A percentile compares a stretch with the other conserved stretches of the same genome.
phyloP scores from a whole-genome alignment of 768 basidiomycete genomes.

The Mycena haematopus region DNA sequence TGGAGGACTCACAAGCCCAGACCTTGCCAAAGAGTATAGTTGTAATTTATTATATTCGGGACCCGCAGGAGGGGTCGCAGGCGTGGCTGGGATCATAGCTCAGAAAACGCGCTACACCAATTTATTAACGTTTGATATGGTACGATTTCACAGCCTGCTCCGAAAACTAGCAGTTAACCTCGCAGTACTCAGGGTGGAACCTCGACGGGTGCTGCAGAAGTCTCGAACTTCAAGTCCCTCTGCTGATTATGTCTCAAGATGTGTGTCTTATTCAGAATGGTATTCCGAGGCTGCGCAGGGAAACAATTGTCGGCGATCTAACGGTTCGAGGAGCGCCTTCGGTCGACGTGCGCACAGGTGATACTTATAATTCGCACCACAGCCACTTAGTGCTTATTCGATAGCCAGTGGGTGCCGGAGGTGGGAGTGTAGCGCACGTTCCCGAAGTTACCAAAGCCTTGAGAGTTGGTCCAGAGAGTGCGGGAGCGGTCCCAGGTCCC shows the following conservation, averaged over 20 bases:
- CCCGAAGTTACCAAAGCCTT: constrained; percentile 27
- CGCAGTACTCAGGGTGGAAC: constrained; percentile 30
- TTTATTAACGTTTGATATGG: constrained; percentile 29
- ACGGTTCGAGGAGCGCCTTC: constrained; percentile 23
- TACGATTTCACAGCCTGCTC: not conserved
- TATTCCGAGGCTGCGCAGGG: constrained; percentile 19
- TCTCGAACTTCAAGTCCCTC: not conserved
- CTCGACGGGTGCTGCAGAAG: constrained; percentile 27
- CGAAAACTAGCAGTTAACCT: not conserved
- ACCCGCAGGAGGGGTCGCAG: constrained; percentile 26
- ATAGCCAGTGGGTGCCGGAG: constrained; percentile 27
- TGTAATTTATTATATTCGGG: constrained; percentile 18
- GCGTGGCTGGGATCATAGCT: constrained; percentile 23
- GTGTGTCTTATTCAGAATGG: constrained; percentile 25
- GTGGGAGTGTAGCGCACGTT: constrained; percentile 26
- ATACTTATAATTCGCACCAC: not conserved
- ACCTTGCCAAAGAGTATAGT: constrained; percentile 16
- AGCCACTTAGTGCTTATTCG: not conserved
- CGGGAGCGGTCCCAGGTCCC: constrained; percentile 29
- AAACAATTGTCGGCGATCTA: constrained; percentile 26
- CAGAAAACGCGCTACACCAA: constrained; percentile 25
- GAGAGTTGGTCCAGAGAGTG: constrained; percentile 30
- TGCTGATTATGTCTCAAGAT: constrained; percentile 11
- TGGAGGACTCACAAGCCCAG: constrained; percentile 19
- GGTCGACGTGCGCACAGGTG: constrained; percentile 26